Evolutionary conservation across 805 yeast species (phyloP).

Genomic region (Diddensiella santjacobensis): DNA sequence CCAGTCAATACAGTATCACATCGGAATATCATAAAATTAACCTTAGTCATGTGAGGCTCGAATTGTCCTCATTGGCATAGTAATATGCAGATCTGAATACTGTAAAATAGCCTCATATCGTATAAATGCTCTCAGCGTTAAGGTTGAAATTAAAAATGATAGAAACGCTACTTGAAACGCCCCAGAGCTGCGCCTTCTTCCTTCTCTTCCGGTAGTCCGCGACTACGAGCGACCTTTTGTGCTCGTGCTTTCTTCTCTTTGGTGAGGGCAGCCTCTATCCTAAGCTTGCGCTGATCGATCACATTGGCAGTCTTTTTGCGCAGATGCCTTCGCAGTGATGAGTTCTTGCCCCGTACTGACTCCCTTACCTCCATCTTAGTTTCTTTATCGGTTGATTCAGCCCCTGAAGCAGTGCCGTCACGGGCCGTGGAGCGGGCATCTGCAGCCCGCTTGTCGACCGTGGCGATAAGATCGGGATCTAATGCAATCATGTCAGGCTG

Average conservation of each 20-base stretch:
- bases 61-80: slow-evolving; percentile 15
- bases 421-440: slow-evolving; percentile 57
- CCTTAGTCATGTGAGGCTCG: slow-evolving; percentile 18
- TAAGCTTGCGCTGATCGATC: slow-evolving; percentile 75
- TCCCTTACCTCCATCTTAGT: slow-evolving; percentile 60
- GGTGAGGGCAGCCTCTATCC: slow-evolving; percentile 69
- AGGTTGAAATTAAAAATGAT: too few species aligned
- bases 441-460: slow-evolving; percentile 68
- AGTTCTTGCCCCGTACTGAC: slow-evolving; percentile 72
- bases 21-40: too few species aligned
- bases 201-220: slow-evolving; percentile 38
- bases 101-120: too few species aligned
- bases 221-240: slow-evolving; percentile 38
- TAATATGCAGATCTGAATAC: slow-evolving; percentile 16
- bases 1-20: too few species aligned
- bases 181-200: slow-evolving; percentile 27
- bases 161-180: slow-evolving; percentile 15
- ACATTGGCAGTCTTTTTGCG: slow-evolving; percentile 83
- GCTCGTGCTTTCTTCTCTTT: slow-evolving; percentile 60
- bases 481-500: slow-evolving; percentile 89
- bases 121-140: too few species aligned
- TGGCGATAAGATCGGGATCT: slow-evolving; percentile 85
- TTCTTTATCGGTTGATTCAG: slow-evolving; percentile 44
- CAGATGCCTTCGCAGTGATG: slow-evolving; percentile 72
- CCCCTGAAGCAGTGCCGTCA: slow-evolving; percentile 30